Conservation (phyloP, 768 basidiomycete genomes). For the Phanerochaete carnosa region DNA sequence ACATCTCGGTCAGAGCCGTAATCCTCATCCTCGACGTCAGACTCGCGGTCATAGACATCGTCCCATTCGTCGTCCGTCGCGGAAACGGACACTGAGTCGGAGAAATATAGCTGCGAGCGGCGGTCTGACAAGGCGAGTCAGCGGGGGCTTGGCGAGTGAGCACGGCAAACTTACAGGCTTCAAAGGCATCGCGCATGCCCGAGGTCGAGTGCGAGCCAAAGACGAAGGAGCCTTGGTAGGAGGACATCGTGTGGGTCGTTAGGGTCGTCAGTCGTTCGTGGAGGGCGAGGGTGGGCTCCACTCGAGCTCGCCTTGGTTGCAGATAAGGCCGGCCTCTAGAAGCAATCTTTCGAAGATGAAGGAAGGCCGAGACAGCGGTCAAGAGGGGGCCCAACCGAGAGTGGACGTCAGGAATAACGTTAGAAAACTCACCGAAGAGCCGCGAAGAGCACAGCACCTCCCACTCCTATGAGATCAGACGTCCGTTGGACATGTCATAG, state of each 20-base stretch:
- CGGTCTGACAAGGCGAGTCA: slow-evolving; percentile 48
- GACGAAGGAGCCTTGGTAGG: slow-evolving; percentile 21
- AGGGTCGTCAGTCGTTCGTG: slow-evolving; percentile 12
- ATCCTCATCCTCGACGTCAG: slow-evolving; percentile 15
- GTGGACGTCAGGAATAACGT: background rate
- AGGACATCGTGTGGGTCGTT: slow-evolving; percentile 13
- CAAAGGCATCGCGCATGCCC: slow-evolving; percentile 50
- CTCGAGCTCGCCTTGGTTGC: background rate
- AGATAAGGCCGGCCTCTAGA: background rate
- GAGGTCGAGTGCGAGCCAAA: slow-evolving; percentile 32
- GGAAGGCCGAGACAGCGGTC: background rate
- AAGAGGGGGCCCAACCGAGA: background rate
- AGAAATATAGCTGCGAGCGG: slow-evolving; percentile 63
- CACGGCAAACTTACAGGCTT: slow-evolving; percentile 43
- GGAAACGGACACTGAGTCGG: slow-evolving; percentile 54
- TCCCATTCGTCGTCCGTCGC: slow-evolving; percentile 37
- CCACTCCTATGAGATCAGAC: background rate
- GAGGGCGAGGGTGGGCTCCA: background rate
- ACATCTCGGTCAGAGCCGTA: slow-evolving; percentile 9
- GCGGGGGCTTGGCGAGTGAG: background rate
- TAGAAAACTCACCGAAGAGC: slow-evolving; percentile 7
- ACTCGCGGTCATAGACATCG: slow-evolving; percentile 18
- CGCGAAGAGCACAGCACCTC: background rate
- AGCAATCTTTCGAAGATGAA: background rate
- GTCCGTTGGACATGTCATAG: background rate